Evolutionary conservation across 2,329 filamentous ascomycete species (phyloP).

Genomic region (Beauveria brongniartii): DNA sequence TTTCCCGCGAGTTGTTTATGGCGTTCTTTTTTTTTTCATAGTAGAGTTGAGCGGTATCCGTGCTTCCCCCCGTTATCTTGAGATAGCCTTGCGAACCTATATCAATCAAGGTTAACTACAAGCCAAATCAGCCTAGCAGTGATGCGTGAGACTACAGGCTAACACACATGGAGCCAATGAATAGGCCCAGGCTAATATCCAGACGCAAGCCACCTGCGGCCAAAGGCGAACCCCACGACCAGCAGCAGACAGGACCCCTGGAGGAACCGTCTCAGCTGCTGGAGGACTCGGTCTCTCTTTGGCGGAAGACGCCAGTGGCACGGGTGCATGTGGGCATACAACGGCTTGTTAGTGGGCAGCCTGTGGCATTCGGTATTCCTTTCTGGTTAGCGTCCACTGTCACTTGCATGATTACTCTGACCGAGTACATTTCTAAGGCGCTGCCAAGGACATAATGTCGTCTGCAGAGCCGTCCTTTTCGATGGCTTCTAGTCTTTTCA

Average conservation of each 20-base stretch:
- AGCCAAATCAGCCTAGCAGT: neutral
- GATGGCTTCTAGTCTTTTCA: neutral
- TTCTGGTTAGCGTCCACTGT: constrained; percentile 10
- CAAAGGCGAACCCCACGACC: neutral
- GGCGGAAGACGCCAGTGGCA: neutral
- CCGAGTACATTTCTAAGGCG: constrained; percentile 1
- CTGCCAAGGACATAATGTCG: constrained; percentile 7
- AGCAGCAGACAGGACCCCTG: neutral
- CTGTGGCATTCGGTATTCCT: constrained; percentile 9
- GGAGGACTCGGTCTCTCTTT: constrained; percentile 3
- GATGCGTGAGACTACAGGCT: neutral
- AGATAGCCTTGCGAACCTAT: neutral
- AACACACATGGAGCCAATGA: neutral
- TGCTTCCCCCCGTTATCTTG: neutral
- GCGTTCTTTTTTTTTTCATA: neutral
- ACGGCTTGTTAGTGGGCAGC: constrained; percentile 10
- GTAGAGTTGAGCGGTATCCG: constrained; percentile 2
- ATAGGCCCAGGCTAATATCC: too few species aligned
- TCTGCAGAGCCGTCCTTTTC: neutral
- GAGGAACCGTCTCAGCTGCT: neutral
- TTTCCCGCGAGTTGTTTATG: constrained; percentile 1
- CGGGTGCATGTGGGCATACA: constrained; percentile 10
- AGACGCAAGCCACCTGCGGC: neutral
- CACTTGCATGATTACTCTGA: constrained; percentile 10
- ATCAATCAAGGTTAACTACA: neutral